Evolutionary conservation across 495 filamentous ascomycete species (phyloP).

Genomic region (Neurospora tetraspora): DNA sequence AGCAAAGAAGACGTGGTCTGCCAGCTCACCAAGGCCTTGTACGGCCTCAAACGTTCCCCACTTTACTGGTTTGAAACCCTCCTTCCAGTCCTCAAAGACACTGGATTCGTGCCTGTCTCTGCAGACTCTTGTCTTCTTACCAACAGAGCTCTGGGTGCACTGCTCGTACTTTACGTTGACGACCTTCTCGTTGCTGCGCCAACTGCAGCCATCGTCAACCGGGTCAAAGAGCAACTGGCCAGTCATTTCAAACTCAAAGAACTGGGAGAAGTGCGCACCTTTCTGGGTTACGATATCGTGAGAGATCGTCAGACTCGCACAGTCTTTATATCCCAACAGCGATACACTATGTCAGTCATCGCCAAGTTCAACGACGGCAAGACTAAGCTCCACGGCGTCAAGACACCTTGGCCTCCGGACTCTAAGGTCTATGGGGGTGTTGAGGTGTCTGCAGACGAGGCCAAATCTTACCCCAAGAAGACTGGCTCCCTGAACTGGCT

Average conservation of each 20-base stretch:
- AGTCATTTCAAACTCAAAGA: too few species aligned
- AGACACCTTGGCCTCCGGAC: background rate
- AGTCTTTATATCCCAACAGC: background rate
- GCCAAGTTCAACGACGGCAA: background rate
- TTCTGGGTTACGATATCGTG: background rate
- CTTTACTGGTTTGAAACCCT: background rate
- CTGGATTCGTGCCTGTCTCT: too few species aligned
- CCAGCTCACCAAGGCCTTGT: background rate
- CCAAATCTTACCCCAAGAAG: background rate
- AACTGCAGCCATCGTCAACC: too few species aligned
- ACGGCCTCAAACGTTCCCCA: background rate
- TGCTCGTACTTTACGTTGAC: too few species aligned
- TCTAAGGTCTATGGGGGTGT: background rate
- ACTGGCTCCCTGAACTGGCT: background rate
- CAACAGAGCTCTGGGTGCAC: too few species aligned
- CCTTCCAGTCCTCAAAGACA: background rate
- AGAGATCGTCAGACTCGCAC: background rate
- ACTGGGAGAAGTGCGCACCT: background rate
- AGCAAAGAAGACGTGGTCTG: background rate
- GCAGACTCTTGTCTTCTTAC: background rate
- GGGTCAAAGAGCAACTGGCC: too few species aligned
- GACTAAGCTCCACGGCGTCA: background rate
- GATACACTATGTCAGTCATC: background rate
- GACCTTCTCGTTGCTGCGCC: too few species aligned
- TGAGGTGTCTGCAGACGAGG: background rate